Conservation (phyloP, 306 rosid species). For the Citrullus mucosospermus region DNA sequence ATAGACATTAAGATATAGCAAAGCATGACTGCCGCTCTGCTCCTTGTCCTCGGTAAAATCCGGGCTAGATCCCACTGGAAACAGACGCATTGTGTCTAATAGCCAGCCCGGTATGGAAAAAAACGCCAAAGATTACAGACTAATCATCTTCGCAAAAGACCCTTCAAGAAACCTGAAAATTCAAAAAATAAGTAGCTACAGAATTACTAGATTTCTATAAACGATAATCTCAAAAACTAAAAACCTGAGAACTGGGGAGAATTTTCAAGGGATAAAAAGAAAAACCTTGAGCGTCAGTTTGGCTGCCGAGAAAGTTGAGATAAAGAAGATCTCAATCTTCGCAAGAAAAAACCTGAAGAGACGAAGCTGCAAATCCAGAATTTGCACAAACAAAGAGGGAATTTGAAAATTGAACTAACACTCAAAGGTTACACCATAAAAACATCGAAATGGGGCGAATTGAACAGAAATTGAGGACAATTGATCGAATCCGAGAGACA, state of each 20-base stretch:
- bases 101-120: conserved; percentile 10
- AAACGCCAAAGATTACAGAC: conserved; percentile 21
- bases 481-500: background rate
- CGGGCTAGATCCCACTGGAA: conserved; percentile 37
- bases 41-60: conserved; percentile 28
- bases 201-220: background rate
- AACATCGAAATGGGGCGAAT: background rate
- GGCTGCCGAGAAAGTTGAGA: background rate
- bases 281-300: background rate
- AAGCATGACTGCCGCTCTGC: conserved; percentile 14
- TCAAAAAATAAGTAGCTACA: conserved; percentile 7
- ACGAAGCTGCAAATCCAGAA: background rate
- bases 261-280: background rate
- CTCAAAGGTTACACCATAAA: background rate
- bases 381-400: background rate
- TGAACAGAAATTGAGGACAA: background rate
- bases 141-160: conserved; percentile 13
- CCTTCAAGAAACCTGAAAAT: conserved; percentile 8
- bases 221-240: background rate
- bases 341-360: background rate
- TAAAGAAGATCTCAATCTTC: background rate
- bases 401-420: background rate
- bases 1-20: conserved; percentile 79
- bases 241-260: background rate
- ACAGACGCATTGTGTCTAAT: conserved; percentile 50